Conservation (phyloP, 257 asterid species). For the Coffea eugenioides region DNA sequence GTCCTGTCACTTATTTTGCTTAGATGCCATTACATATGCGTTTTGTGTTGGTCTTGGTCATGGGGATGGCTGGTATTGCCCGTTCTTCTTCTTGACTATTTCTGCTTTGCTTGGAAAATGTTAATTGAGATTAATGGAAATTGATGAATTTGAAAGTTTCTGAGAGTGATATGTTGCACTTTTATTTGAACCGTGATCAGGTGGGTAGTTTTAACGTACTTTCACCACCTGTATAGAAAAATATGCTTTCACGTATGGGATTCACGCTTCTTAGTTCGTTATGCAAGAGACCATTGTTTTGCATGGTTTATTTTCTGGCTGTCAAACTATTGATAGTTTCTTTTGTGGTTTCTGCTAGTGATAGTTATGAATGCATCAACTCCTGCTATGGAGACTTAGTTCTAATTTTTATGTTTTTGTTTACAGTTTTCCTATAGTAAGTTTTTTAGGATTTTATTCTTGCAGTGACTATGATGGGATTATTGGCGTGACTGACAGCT, state of each 20-base stretch:
- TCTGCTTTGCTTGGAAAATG: neutral
- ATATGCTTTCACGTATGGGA: neutral
- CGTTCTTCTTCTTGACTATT: neutral
- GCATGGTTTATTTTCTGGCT: neutral
- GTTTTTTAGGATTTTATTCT: neutral
- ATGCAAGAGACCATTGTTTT: neutral
- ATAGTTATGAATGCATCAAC: neutral
- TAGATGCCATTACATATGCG: too few species aligned
- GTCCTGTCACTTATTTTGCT: neutral
- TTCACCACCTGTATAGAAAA: neutral
- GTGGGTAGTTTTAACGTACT: neutral
- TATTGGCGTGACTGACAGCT: slow-evolving; percentile 16
- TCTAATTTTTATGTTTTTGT: neutral
- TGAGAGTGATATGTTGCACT: neutral
- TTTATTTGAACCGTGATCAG: neutral
- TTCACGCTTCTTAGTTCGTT: neutral
- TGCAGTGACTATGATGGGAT: slow-evolving; percentile 20
- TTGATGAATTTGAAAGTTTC: neutral
- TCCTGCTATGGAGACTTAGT: neutral
- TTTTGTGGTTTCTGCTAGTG: neutral
- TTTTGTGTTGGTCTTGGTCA: slow-evolving; percentile 1
- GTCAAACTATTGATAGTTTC: neutral
- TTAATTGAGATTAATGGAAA: neutral
- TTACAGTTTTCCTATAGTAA: slow-evolving; percentile 4
- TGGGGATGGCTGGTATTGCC: neutral